phyloP scores from a whole-genome alignment of 352 stramenopile species.

The Globisporangium uncinulatum region DNA sequence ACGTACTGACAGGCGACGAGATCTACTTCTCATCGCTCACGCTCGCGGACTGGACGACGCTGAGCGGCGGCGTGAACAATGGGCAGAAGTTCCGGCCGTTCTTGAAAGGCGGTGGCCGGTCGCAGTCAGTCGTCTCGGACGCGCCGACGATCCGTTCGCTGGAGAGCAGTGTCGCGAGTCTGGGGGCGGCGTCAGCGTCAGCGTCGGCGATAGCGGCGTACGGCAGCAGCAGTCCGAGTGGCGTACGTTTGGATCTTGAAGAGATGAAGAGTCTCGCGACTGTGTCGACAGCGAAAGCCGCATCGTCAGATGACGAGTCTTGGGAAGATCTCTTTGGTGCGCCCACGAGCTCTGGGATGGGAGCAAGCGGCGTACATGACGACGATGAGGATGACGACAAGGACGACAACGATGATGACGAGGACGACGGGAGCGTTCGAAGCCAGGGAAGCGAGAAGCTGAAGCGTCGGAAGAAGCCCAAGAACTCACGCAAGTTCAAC shows the following conservation, averaged over 20 bases:
- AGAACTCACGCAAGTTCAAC: conserved; percentile 67
- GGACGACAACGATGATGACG: conserved; percentile 12
- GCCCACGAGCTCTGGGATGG: conserved; percentile 12
- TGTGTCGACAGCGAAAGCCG: conserved; percentile 23
- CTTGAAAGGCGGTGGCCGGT: conserved; percentile 12
- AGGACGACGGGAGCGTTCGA: not conserved
- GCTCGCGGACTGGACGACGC: conserved; percentile 55
- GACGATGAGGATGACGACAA: not conserved
- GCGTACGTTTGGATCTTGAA: conserved; percentile 34
- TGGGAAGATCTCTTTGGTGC: conserved; percentile 70
- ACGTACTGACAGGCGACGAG: conserved; percentile 20
- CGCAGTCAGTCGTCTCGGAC: conserved; percentile 18
- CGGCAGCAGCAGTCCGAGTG: conserved; percentile 12
- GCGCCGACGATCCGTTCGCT: conserved; percentile 9
- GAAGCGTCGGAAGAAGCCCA: conserved; percentile 49
- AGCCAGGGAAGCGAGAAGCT: conserved; percentile 22
- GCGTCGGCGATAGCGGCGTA: conserved; percentile 9
- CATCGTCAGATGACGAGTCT: conserved; percentile 35
- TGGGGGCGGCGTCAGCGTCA: conserved; percentile 16
- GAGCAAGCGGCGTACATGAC: conserved; percentile 3
- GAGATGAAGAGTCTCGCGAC: conserved; percentile 67
- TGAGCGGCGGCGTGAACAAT: conserved; percentile 17
- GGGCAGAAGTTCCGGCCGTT: conserved; percentile 27
- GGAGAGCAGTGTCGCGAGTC: conserved; percentile 22
- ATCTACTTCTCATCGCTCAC: conserved; percentile 64